Evolutionary conservation across 2,329 filamentous ascomycete genomes (phyloP), one percentile per base, ranked within the genome.

Genomic region (Pseudopyrenochaeta lycopersici): DNA sequence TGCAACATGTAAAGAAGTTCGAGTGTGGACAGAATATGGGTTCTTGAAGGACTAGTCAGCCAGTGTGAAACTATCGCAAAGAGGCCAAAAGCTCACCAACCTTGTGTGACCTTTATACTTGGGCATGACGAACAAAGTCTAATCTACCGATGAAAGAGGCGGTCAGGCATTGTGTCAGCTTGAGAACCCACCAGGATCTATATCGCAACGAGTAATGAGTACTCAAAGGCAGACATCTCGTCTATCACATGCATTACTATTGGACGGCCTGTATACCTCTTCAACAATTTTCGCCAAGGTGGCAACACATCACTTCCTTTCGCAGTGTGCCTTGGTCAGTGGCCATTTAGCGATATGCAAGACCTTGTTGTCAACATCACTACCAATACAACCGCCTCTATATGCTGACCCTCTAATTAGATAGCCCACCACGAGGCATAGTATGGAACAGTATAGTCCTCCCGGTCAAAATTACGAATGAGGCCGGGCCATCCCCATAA

Each of bases 331-430:
- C 20, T 20, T 48, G 18, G 45, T 29, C 41, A 46, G 21, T 49
- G 23, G n/a, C 18, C 21, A 33, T 17, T 23, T 31, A 33, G 18
- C 17, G 32, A 10, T 14, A 38, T 27, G 43, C 31, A 15, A 44
- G 27, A 10, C 15, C 30, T 45, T 20, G 7, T 49, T 49, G 18
- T 30, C 30, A 30, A 17, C 29, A 50, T 36, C 17, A 29, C 20
- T 39, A 20, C 23, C 4, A 42, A 17, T 27, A 29, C 32, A 15
- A 30, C 5, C 31, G 21, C 42, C 46, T 30, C 29, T 27, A 15
- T 49, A 20, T 12, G 44, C 11, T 18, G 15, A 15, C 40, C 45
- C 45, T 56, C 38, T 49, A 56, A 56, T 40, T 53, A 53, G 36
- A 56, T 27, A 42, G 32, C 36, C 17, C 20, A 39, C 29, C 33